These are phyloP conservation scores for Leccinellum luteum DNA, from an alignment of 768 basidiomycete species.

Conservation along the genomic window DNA sequence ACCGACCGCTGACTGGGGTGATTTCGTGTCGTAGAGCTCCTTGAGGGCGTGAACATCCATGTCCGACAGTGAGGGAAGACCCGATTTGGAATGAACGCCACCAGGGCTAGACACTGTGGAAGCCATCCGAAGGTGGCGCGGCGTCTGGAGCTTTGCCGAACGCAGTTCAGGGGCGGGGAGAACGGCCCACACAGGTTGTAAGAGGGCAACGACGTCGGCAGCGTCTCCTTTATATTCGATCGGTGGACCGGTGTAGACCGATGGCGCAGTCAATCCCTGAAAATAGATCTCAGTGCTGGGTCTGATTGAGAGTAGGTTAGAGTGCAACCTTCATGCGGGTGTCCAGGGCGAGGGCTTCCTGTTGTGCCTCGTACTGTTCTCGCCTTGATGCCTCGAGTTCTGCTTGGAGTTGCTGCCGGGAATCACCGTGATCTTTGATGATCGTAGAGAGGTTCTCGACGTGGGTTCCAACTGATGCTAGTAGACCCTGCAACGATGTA, in stretches of 20 bases:
- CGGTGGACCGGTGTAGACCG: conserved; percentile 25
- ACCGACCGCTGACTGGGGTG: conserved; percentile 30
- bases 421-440: conserved; percentile 40
- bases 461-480: conserved; percentile 50
- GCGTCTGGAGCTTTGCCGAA: conserved; percentile 54
- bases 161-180: conserved; percentile 86
- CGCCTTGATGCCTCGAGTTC: conserved; percentile 54
- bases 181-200: conserved; percentile 74
- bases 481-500: conserved; percentile 45
- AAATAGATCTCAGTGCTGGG: conserved; percentile 10
- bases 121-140: conserved; percentile 46
- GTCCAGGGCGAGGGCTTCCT: conserved; percentile 39
- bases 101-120: conserved; percentile 41
- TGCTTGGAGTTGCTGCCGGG: conserved; percentile 47
- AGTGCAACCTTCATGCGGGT: conserved; percentile 37
- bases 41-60: conserved; percentile 88
- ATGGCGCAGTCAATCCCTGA: conserved; percentile 24
- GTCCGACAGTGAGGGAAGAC: conserved; percentile 64
- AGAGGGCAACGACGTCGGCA: conserved; percentile 53
- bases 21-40: conserved; percentile 58
- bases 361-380: conserved; percentile 50
- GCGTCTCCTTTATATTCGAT: conserved; percentile 42
- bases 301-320: neutral
- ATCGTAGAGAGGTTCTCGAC: conserved; percentile 47
- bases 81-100: conserved; percentile 26